phyloP scores from a whole-genome alignment of 257 asterid genomes.

The Leonotis leonurus region DNA sequence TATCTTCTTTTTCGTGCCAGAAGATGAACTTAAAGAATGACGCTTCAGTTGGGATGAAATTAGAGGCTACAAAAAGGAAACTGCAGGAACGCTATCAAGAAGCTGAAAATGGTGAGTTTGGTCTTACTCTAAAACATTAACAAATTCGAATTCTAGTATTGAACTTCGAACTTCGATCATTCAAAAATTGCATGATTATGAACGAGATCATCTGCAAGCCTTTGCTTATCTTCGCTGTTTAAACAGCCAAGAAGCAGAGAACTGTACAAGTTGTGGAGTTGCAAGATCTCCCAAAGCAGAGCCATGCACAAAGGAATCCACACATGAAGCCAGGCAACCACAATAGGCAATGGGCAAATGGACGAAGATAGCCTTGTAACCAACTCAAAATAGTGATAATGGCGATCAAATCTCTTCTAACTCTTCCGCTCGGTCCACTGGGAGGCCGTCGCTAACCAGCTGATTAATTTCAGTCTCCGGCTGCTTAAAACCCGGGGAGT shows the following conservation, averaged over 20 bases:
- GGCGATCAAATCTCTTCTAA: slow-evolving; percentile 7
- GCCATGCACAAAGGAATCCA: slow-evolving; percentile 42
- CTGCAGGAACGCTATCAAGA: slow-evolving; percentile 90
- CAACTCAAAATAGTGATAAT: slow-evolving; percentile 9
- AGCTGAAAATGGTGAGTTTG: slow-evolving; percentile 73
- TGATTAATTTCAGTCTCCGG: neutral
- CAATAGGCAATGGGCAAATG: slow-evolving; percentile 51
- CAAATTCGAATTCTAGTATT: neutral
- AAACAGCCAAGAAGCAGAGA: slow-evolving; percentile 72
- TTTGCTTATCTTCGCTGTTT: neutral
- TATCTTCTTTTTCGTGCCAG: slow-evolving; percentile 5
- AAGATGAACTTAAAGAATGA: slow-evolving; percentile 37
- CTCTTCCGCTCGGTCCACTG: too few species aligned
- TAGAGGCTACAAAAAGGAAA: slow-evolving; percentile 87
- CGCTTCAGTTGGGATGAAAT: slow-evolving; percentile 35
- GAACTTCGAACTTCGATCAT: too few species aligned
- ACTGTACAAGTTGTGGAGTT: slow-evolving; percentile 83
- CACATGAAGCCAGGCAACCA: slow-evolving; percentile 48
- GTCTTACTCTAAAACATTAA: too few species aligned
- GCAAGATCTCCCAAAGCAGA: slow-evolving; percentile 73
- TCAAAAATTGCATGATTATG: neutral
- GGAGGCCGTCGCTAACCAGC: slow-evolving; percentile 5
- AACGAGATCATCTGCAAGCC: neutral
- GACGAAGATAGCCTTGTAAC: slow-evolving; percentile 40
- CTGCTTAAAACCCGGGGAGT: too few species aligned